Percentiles rank a stretch among this genome's conserved stretches.
Conservation (phyloP, 345 rosid species). For the Eucalyptus erythrocorys region DNA sequence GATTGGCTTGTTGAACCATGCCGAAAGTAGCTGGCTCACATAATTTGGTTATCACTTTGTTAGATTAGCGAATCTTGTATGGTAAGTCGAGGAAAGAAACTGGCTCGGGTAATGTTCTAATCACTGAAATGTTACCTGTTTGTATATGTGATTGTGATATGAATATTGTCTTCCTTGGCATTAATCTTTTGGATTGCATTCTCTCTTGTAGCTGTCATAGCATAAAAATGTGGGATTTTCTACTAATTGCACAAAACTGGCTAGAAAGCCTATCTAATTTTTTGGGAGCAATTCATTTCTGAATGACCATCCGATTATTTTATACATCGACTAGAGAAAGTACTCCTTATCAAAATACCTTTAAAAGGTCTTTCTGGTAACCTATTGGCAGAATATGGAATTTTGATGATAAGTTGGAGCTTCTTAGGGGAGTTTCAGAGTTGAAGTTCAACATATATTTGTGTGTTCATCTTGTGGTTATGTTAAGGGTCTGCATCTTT, state of each 20-base stretch:
- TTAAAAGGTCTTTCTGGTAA: neutral
- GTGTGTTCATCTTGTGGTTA: neutral
- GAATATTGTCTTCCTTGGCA: neutral
- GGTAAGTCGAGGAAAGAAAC: neutral
- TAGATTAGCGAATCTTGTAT: neutral
- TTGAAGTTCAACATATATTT: neutral
- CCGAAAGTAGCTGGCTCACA: neutral
- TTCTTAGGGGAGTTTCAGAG: neutral
- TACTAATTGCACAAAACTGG: neutral
- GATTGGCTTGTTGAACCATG: neutral
- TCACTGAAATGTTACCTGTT: neutral
- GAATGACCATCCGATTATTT: neutral
- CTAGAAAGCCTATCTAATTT: neutral
- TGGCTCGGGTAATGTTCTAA: neutral
- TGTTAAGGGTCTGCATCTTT: neutral
- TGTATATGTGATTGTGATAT: neutral
- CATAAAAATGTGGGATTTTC: neutral
- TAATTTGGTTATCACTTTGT: neutral
- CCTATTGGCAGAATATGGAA: neutral
- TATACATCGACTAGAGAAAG: neutral
- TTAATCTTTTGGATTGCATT: neutral
- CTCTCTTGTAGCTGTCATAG: neutral
- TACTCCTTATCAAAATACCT: neutral
- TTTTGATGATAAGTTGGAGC: neutral
- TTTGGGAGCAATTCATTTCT: neutral